Base-by-base conservation (phyloP, 345 rosid species). In the Pistacia atlantica region DNA sequence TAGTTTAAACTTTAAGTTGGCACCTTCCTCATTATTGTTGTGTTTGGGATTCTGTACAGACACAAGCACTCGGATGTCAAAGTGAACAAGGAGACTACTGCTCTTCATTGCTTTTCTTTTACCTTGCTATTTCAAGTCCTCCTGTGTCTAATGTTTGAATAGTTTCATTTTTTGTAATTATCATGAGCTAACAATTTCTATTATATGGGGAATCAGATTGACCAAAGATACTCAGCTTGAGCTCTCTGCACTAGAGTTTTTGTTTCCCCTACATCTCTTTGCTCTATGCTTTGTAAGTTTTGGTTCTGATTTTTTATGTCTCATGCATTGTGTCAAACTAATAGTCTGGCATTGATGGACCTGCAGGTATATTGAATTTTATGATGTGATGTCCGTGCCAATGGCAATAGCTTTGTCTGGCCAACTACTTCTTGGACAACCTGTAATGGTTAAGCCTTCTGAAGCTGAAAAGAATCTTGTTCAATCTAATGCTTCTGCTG, bases 391-490 rank as follows among this genome's bases (percentile, higher is more conserved):
- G 98, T 91, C 95, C 46, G 97, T 93, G 71, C 97, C 98, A 31
- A 90, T 91, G 97, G 98, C 97, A n/a, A 93, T 95, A 83, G 97
- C 97, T 35, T 81, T 91, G 60, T 93, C 94, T 75, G 97, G 97
- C 70, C 98, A 95, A 55, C 83, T 86, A 22, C 88, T 95, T 61
- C 89, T 92, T 78, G 97, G 98, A 75, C 97, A 95, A 83, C 97
- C 95, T 71, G 98, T 92, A 69, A 95, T 95, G 98, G 97, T 95
- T 70, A 95, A 95, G 81, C 97, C 98, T 80, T 95, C 98, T 17
- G 98, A 95, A 88, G 98, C 98, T 81, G 97, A 95, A 84, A 95
- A 95, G 92, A 95, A 95, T 80, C 86, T 95, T 78, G 92, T 88
- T 75, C 98, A 93, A 78, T 87, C 97, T 74, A 95, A 76, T 49